Evolutionary conservation across 257 asterid genomes (phyloP).

Genomic region (Solanum medicagineum): DNA sequence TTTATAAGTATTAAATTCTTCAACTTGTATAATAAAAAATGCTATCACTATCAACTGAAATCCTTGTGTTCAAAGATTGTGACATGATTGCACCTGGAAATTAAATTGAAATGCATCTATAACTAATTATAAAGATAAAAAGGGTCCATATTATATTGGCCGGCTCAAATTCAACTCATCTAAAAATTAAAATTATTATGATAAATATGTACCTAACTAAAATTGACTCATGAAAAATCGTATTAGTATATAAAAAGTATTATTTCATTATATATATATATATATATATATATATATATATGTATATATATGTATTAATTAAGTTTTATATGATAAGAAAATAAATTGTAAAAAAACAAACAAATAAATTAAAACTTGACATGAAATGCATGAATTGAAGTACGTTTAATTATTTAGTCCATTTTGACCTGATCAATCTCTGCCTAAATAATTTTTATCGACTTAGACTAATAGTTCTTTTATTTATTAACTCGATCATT

Average conservation of each 20-base stretch:
- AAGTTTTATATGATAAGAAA: background rate
- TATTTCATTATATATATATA: background rate
- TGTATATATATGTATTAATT: too few relatives aligned
- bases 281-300: too few relatives aligned
- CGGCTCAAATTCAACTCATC: background rate
- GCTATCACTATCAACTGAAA: background rate
- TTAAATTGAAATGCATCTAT: background rate
- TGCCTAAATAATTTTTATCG: background rate
- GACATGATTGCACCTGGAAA: background rate
- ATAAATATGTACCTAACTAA: background rate
- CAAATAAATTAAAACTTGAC: background rate
- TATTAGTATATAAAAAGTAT: background rate
- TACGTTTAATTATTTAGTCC: background rate
- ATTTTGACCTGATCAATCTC: background rate
- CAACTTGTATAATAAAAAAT: background rate
- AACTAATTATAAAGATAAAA: background rate
- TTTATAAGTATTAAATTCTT: background rate
- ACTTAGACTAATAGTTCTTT: rapidly evolving
- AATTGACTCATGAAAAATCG: background rate
- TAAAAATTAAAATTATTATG: background rate
- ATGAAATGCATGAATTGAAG: background rate
- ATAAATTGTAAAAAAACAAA: background rate
- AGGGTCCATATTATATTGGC: background rate
- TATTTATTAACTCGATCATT: background rate
- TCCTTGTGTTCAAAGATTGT: background rate